Evolutionary conservation across 176 grass and related monocot species (phyloP).

Genomic region (Bolboschoenus planiculmis): DNA sequence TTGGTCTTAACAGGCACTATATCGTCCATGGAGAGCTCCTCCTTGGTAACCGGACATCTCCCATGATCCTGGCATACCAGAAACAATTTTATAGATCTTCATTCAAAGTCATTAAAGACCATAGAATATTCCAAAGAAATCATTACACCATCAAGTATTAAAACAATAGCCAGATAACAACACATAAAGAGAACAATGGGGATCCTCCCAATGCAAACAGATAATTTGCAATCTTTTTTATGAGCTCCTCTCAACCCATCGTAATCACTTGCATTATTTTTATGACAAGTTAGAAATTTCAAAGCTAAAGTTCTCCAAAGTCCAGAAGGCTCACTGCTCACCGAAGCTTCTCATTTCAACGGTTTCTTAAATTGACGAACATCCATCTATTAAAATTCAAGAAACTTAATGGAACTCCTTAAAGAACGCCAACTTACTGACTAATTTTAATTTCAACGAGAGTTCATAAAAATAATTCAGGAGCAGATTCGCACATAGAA

Average conservation of each 20-base stretch:
- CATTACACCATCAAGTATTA: neutral
- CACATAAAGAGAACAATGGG: neutral
- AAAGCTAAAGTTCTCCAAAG: neutral
- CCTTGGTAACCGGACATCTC: conserved; percentile 93
- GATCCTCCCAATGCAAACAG: neutral
- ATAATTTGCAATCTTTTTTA: neutral
- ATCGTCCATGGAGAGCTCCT: conserved; percentile 83
- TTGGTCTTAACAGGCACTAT: conserved; percentile 86
- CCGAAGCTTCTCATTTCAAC: neutral
- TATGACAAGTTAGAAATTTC: neutral
- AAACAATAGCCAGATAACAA: neutral
- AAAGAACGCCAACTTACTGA: neutral
- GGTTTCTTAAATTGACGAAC: neutral
- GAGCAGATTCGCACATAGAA: neutral
- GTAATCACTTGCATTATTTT: neutral
- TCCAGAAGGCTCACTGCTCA: neutral
- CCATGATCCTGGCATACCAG: conserved; percentile 57
- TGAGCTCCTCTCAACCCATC: neutral
- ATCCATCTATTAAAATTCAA: neutral
- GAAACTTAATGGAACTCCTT: neutral
- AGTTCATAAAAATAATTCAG: neutral
- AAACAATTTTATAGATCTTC: neutral
- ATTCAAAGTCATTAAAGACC: neutral
- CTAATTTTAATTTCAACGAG: neutral
- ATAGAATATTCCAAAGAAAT: neutral